Conservation (phyloP, 768 basidiomycete species). For the Stropharia rugosoannulata region DNA sequence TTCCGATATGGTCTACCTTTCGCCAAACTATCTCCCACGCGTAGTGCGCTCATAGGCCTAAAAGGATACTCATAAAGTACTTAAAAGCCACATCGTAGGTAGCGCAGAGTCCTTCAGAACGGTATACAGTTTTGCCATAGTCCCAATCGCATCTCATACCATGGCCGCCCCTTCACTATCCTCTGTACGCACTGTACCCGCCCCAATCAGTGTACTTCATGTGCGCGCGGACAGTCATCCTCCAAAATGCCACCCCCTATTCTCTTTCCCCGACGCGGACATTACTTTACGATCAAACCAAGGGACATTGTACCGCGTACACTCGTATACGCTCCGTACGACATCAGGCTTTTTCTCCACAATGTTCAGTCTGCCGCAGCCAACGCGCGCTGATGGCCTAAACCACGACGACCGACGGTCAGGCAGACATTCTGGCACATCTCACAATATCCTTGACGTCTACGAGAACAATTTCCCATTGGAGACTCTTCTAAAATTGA, state of each 20-base stretch:
- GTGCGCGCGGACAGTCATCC: constrained; percentile 12
- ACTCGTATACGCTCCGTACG: constrained; percentile 53
- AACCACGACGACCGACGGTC: constrained; percentile 4
- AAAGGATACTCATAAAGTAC: constrained; percentile 2
- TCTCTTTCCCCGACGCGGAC: constrained; percentile 33
- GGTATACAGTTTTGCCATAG: neutral
- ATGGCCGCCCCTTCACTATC: constrained; percentile 20
- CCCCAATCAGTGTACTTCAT: constrained; percentile 5
- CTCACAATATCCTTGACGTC: constrained; percentile 27
- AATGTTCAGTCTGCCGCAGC: constrained; percentile 60
- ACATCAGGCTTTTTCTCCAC: constrained; percentile 62
- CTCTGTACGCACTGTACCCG: constrained; percentile 8
- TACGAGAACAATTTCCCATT: constrained; percentile 45
- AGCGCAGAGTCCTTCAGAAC: constrained; percentile 2
- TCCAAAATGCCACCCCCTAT: constrained; percentile 29
- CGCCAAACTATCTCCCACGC: constrained; percentile 20
- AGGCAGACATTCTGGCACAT: neutral
- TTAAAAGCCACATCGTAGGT: neutral
- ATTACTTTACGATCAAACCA: constrained; percentile 40
- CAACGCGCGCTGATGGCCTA: constrained; percentile 8
- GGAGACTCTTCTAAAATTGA: constrained; percentile 55
- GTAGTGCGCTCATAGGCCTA: constrained; percentile 14
- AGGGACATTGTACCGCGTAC: constrained; percentile 53
- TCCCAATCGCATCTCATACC: neutral
- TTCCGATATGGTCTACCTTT: constrained; percentile 15